Conservation (phyloP, 2,329 filamentous ascomycete species). For the Pyricularia grisea region DNA sequence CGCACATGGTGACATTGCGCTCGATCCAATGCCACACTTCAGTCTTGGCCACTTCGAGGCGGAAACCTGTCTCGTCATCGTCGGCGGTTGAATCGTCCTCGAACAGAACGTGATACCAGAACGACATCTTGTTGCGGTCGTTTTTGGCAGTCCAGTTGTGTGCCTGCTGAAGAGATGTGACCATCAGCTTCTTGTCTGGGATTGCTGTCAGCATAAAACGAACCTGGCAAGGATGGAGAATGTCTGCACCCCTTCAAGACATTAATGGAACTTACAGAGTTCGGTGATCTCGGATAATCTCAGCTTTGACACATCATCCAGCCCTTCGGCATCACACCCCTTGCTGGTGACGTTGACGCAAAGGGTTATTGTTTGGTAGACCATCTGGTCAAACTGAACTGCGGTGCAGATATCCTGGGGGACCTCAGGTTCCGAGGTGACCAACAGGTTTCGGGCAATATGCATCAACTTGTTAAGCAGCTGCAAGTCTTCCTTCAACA, state of each 20-base stretch:
- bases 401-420: conserved; percentile 57
- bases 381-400: conserved; percentile 55
- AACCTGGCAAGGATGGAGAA: not conserved
- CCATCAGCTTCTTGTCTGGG: conserved; percentile 51
- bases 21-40: conserved; percentile 56
- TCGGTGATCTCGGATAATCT: conserved; percentile 56
- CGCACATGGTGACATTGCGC: conserved; percentile 49
- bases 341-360: conserved; percentile 60
- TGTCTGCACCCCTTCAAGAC: conserved; percentile 17
- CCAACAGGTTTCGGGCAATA: conserved; percentile 54
- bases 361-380: conserved; percentile 55
- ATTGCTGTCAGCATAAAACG: conserved; percentile 9
- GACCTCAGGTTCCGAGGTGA: conserved; percentile 54
- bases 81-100: conserved; percentile 42
- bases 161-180: conserved; percentile 56
- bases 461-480: conserved; percentile 59
- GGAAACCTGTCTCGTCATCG: conserved; percentile 43
- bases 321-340: conserved; percentile 54
- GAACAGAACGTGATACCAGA: conserved; percentile 58
- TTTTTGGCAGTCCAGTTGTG: conserved; percentile 64
- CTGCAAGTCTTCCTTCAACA: conserved; percentile 52
- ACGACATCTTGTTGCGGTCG: conserved; percentile 60
- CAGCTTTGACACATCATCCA: conserved; percentile 46
- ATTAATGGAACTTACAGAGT: conserved; percentile 31
- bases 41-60: conserved; percentile 45